Base-by-base conservation (phyloP, 2,329 filamentous ascomycete genomes). In the Aspergillus quadrilineatus region DNA sequence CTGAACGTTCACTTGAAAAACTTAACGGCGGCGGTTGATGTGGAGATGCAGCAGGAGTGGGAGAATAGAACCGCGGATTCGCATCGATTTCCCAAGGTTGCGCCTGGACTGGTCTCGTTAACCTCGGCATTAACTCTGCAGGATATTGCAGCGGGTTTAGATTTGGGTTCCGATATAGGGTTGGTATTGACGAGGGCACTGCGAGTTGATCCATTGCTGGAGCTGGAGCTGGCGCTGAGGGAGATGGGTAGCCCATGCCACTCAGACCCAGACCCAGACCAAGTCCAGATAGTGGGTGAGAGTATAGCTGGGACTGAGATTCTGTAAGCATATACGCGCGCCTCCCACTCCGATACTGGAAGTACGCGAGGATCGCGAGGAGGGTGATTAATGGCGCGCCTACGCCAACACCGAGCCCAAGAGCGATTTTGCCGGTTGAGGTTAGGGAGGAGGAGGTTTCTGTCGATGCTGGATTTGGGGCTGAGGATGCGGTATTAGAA, bases 391-490 rank as follows among this genome's bases (percentile, higher is more conserved):
- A 30, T 0, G 55, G 55, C 0, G 42, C 45, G n/a, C 55, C 55
- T n/a, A 57, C 32, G 4, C 55, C 50, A 3, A 42, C 55, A 36
- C 55, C 55, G 10, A 57, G 50, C 6, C 55, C 55, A 0, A 57
- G 44, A 26, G 55, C 55, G 44, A 57, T 53, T 46, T 57, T 57
- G 6, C 50, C 55, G 9, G 50, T 57, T 22, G 55, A 53, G 22
- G 55, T 57, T 10, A 57, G 15, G 22, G 22, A 22, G 28, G 41
- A 17, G 28, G n/a, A 5, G 8, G 42, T 9, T 37, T 51, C 39
- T 10, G 26, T 10, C 8, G 45, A 29, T 29, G 50, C 30, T 32
- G 44, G 15, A 8, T 53, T 26, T 36, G 44, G 26, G n/a, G 28
- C 22, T 49, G 52, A 29, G 14, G 45, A 36, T 2, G 4, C 8